phyloP scores from a whole-genome alignment of 306 rosid species.

The Lotus japonicus region DNA sequence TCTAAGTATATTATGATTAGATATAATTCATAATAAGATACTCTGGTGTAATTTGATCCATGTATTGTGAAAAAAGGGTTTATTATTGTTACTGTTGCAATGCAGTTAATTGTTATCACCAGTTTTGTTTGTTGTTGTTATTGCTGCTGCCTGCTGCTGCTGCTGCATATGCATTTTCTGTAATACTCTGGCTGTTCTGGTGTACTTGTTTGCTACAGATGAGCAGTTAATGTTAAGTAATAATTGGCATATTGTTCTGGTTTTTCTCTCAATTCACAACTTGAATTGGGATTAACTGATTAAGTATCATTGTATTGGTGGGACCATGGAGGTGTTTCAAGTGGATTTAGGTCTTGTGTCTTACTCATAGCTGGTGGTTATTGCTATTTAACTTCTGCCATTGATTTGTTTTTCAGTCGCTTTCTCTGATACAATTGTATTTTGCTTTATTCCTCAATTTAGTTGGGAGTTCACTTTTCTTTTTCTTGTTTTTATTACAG shows the following conservation, averaged over 20 bases:
- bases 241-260: background rate
- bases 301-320: constrained; percentile 17
- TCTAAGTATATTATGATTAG: background rate
- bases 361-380: constrained; percentile 21
- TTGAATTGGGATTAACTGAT: background rate
- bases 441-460: background rate
- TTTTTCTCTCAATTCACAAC: background rate
- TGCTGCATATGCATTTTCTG: background rate
- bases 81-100: background rate
- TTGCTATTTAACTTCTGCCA: constrained; percentile 11
- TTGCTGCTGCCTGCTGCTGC: background rate
- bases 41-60: too few relatives aligned
- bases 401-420: constrained; percentile 26
- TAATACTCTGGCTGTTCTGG: background rate
- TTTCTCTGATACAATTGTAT: background rate
- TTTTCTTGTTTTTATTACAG: constrained; percentile 13
- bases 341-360: constrained; percentile 21
- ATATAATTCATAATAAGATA: background rate
- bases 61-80: background rate
- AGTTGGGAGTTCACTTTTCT: background rate
- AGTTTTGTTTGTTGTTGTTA: background rate
- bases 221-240: background rate
- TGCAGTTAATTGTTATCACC: background rate
- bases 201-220: background rate
- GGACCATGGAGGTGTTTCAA: background rate